phyloP scores from a whole-genome alignment of 2,329 filamentous ascomycete species.

The Zasmidium angulare region DNA sequence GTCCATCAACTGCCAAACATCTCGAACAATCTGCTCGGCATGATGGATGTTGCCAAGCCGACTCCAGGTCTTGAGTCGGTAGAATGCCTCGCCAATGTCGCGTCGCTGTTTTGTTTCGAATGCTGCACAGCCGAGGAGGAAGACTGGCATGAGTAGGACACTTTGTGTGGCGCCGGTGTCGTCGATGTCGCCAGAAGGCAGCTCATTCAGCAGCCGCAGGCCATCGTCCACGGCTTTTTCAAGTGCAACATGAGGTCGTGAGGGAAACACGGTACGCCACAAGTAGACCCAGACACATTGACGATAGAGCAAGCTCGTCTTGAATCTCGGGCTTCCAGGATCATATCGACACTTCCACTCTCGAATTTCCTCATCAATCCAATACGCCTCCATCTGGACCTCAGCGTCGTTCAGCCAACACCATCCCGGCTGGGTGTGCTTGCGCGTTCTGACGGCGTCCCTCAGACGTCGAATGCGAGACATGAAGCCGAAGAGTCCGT shows the following conservation, averaged over 20 bases:
- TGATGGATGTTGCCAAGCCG: conserved; percentile 59
- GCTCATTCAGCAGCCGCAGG: conserved; percentile 54
- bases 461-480: conserved; percentile 76
- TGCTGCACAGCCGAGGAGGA: conserved; percentile 61
- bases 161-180: conserved; percentile 51
- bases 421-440: conserved; percentile 22
- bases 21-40: conserved; percentile 56
- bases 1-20: conserved; percentile 62
- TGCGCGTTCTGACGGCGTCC: conserved; percentile 63
- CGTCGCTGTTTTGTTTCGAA: conserved; percentile 56
- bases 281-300: conserved; percentile 65
- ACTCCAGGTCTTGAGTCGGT: conserved; percentile 55
- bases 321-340: conserved; percentile 54
- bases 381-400: conserved; percentile 69
- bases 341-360: conserved; percentile 67
- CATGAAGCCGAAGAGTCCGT: conserved; percentile 77
- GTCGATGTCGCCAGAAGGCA: conserved; percentile 38
- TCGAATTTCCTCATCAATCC: conserved; percentile 72
- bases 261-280: conserved; percentile 58
- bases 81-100: conserved; percentile 56
- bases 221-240: conserved; percentile 59
- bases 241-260: conserved; percentile 56
- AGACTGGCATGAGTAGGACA: conserved; percentile 61
- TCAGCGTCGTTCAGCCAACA: conserved; percentile 68
- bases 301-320: conserved; percentile 59